These are phyloP conservation scores for Hypoxylon sp. DNA, from an alignment of 2,329 filamentous ascomycete species.

Conservation along the genomic window DNA sequence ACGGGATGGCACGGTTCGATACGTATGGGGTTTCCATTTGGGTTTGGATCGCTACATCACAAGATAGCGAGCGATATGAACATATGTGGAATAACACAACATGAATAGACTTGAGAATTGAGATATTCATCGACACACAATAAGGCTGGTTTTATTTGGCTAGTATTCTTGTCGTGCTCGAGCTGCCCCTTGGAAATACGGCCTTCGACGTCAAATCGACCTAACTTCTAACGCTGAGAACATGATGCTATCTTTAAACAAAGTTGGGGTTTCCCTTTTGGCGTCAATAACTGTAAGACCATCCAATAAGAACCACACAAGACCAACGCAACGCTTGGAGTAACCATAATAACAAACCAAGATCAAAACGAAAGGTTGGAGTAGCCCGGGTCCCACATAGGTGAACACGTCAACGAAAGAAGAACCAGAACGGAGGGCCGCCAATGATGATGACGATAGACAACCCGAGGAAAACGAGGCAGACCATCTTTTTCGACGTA, in stretches of 20 bases:
- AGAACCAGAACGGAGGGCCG: neutral
- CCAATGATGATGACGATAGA: neutral
- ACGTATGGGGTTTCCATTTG: constrained; percentile 5
- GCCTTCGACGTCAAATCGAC: neutral
- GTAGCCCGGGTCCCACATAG: neutral
- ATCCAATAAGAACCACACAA: neutral
- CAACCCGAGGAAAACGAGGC: neutral
- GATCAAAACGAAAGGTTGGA: neutral
- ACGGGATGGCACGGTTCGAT: constrained; percentile 8
- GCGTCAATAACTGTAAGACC: neutral
- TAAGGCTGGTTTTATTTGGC: neutral
- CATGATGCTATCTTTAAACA: neutral
- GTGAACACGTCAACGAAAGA: neutral
- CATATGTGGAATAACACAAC: neutral
- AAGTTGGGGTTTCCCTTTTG: neutral
- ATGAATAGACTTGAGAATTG: constrained; percentile 3
- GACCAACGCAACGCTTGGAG: neutral
- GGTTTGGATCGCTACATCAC: constrained; percentile 1
- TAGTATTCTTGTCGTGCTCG: neutral
- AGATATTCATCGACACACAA: neutral
- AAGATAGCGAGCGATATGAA: constrained; percentile 9
- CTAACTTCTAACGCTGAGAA: constrained; percentile 12
- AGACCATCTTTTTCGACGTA: too few relatives aligned
- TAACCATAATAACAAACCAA: neutral
- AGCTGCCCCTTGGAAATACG: neutral